phyloP scores from a whole-genome alignment of 805 yeast species.

The Saccharomyces eubayanus region DNA sequence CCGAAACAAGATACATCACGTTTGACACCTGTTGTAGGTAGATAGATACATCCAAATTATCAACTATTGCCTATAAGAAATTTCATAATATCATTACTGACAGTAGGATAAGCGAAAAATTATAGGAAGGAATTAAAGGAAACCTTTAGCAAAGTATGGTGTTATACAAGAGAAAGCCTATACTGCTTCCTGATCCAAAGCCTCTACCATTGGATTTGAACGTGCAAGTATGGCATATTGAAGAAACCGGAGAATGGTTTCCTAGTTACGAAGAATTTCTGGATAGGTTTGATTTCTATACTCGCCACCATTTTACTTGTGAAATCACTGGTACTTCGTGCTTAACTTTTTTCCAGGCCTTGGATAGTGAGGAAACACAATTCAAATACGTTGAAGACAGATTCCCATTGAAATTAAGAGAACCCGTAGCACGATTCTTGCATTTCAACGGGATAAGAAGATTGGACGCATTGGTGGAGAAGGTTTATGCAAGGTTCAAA shows the following conservation, averaged over 20 bases:
- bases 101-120: neutral
- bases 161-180: constrained; percentile 65
- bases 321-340: constrained; percentile 93
- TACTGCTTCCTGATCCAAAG: constrained; percentile 49
- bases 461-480: constrained; percentile 80
- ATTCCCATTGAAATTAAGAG: constrained; percentile 87
- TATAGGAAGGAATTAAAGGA: neutral
- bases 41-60: neutral
- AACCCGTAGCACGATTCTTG: constrained; percentile 78
- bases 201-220: constrained; percentile 46
- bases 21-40: neutral
- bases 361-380: constrained; percentile 61
- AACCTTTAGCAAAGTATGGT: constrained; percentile 41
- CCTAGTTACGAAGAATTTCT: constrained; percentile 66
- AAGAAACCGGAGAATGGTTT: constrained; percentile 88
- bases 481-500: constrained; percentile 68
- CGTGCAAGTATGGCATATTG: constrained; percentile 70
- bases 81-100: neutral
- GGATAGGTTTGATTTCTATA: constrained; percentile 61
- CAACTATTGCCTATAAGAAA: neutral
- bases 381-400: constrained; percentile 59
- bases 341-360: constrained; percentile 84
- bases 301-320: constrained; percentile 76
- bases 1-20: neutral
- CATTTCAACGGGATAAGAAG: constrained; percentile 78